Base-by-base conservation (phyloP, 2,329 filamentous ascomycete genomes). In the Botrytis cinerea region DNA sequence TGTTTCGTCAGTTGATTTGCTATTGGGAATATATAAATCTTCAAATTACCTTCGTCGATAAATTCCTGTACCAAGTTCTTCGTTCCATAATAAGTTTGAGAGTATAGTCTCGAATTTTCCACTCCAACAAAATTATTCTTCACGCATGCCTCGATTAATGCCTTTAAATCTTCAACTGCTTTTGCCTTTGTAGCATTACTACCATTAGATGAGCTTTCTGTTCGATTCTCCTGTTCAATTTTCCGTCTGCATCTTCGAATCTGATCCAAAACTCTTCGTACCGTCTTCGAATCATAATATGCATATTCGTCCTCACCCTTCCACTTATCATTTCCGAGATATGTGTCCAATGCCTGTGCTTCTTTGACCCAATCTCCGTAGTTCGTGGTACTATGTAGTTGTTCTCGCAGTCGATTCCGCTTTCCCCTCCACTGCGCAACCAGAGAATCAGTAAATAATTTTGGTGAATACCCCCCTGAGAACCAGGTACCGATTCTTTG, bases 101-200 rank as follows among this genome's bases (percentile, higher is more conserved):
- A 97, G 82, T 99, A 99, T n/a, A 99, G 84, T 72, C 94, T 89
- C 16, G 95, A 90, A 79, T 97, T 98, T 82, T 99, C 96, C 22
- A 97, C 91, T 0, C 96, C 96, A 28, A 93, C 94, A 83, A 98
- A 99, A 81, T 99, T 98, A 83, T 95, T 97, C 87, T 98, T 99
- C 78, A 98, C 92, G 81, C 95, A 98, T 22, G 93, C 93, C 84
- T 97, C 94, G 32, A 97, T 85, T 74, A 98, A 83, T 0, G 87
- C 87, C 75, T 90, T 91, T 72, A 99, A 86, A 72, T 96, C 93
- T 75, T 95, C 92, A 4, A 94, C 85, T 0, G 91, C 87, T 74
- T 87, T 84, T 81, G 40, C 84, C 84, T 20, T 69, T 51, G 71
- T 68, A 18, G 79, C 81, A 70, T 86, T 83, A 43, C 80, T 78